A percentile compares a stretch with the other conserved stretches of the same genome.
Evolutionary conservation across 306 rosid species (phyloP).

Genomic region (Lotus japonicus): DNA sequence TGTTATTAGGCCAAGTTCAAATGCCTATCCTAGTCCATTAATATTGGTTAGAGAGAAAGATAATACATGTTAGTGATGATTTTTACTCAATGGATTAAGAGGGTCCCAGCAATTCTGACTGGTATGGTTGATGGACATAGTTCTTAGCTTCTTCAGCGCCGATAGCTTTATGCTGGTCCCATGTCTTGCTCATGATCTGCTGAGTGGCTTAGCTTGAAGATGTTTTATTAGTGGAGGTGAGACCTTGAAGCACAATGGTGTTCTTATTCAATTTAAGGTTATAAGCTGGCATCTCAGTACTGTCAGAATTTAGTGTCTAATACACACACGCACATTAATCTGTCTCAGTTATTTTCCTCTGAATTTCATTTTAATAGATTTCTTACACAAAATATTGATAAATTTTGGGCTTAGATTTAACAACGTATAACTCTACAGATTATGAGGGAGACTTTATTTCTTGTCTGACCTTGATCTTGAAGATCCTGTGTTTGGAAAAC

Average conservation of each 20-base stretch:
- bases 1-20: no score
- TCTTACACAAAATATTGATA: not conserved
- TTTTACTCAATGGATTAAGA: conserved; percentile 16
- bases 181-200: conserved; percentile 98
- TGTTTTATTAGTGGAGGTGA: conserved; percentile 96
- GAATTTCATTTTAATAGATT: not conserved
- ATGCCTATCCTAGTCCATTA: no score
- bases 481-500: conserved; percentile 28
- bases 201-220: conserved; percentile 99
- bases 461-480: conserved; percentile 97
- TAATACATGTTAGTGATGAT: not conserved
- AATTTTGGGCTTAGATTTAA: not conserved
- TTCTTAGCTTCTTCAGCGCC: conserved; percentile 68
- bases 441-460: conserved; percentile 97
- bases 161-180: conserved; percentile 73
- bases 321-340: no score
- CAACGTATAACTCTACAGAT: conserved; percentile 51
- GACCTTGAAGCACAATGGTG: conserved; percentile 98
- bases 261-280: conserved; percentile 97
- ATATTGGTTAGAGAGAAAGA: no score
- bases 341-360: not conserved
- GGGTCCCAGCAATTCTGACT: conserved; percentile 66
- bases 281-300: not conserved
- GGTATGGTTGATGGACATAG: conserved; percentile 85
- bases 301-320: not conserved